Conservation (phyloP, 2,329 filamentous ascomycete species). For the Aschersonia sp. region DNA sequence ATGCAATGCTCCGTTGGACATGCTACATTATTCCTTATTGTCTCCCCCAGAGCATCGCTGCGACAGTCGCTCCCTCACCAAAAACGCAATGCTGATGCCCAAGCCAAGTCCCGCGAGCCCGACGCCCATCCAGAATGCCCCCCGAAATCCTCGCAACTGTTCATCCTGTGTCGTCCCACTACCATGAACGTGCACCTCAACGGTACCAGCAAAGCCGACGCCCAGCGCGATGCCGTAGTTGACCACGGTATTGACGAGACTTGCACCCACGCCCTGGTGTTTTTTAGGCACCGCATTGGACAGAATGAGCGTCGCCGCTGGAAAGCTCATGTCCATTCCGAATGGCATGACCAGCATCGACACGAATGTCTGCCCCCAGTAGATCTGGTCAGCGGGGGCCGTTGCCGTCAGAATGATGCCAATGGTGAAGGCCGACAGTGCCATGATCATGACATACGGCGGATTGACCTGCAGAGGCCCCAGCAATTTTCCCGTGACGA, state of each 20-base stretch:
- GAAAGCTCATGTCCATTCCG: conserved; percentile 54
- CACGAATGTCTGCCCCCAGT: conserved; percentile 51
- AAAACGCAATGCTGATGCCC: conserved; percentile 2
- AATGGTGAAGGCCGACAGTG: conserved; percentile 26
- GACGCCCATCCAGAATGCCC: conserved; percentile 19
- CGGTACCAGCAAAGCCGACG: conserved; percentile 50
- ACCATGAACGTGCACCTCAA: conserved; percentile 29
- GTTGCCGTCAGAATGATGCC: conserved; percentile 28
- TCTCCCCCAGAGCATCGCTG: neutral
- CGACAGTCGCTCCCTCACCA: conserved; percentile 1
- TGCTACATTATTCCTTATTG: too few relatives aligned
- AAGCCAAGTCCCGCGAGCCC: conserved; percentile 16
- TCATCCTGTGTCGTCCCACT: conserved; percentile 7
- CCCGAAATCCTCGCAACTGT: conserved; percentile 6
- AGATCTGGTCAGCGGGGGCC: conserved; percentile 38
- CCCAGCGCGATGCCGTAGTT: conserved; percentile 56
- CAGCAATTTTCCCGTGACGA: conserved; percentile 27
- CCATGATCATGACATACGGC: conserved; percentile 25
- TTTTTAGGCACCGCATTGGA: conserved; percentile 32
- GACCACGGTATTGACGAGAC: conserved; percentile 47
- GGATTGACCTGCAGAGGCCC: conserved; percentile 20
- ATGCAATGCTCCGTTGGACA: too few relatives aligned
- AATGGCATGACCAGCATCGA: conserved; percentile 42
- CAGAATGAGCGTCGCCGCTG: conserved; percentile 45
- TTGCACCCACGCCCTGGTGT: conserved; percentile 32